These are phyloP conservation scores for Brettanomyces nanus DNA, from an alignment of 805 yeast species.

Conservation along the genomic window DNA sequence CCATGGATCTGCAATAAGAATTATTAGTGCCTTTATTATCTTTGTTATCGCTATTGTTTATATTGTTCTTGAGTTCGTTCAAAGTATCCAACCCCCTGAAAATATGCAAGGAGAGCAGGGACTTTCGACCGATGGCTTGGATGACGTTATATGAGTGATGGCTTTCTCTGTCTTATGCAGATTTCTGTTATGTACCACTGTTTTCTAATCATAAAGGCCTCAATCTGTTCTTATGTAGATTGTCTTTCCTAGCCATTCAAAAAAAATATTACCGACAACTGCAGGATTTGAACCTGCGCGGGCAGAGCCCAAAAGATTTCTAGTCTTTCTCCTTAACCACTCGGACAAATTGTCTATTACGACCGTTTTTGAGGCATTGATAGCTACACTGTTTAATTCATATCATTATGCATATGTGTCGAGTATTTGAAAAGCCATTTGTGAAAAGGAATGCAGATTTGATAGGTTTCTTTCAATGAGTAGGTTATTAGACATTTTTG, in stretches of 20 bases:
- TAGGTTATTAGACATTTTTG: too few relatives aligned
- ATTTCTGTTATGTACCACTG: too few relatives aligned
- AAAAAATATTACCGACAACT: slow-evolving; percentile 33
- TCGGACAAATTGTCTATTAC: slow-evolving; percentile 43
- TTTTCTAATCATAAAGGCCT: too few relatives aligned
- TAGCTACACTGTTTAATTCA: too few relatives aligned
- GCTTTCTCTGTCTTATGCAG: too few relatives aligned
- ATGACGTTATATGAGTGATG: slow-evolving; percentile 25
- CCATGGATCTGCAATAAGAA: slow-evolving; percentile 44
- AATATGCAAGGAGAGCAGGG: slow-evolving; percentile 59
- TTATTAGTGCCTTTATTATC: slow-evolving; percentile 51
- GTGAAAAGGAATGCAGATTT: too few relatives aligned
- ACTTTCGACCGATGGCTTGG: slow-evolving; percentile 24
- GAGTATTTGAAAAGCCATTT: too few relatives aligned
- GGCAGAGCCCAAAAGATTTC: slow-evolving; percentile 56
- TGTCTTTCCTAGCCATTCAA: too few relatives aligned
- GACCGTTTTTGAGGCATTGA: too few relatives aligned
- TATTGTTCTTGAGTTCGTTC: slow-evolving; percentile 58
- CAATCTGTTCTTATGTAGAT: too few relatives aligned
- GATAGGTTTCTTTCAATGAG: too few relatives aligned
- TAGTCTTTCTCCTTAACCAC: slow-evolving; percentile 52
- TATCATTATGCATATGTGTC: too few relatives aligned
- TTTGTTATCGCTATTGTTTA: slow-evolving; percentile 53
- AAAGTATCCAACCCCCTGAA: slow-evolving; percentile 71
- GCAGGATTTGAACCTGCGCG: slow-evolving; percentile 59